A percentile compares a stretch with the other conserved stretches of the same genome.
Evolutionary conservation across 2,329 filamentous ascomycete genomes (phyloP).

Genomic region (Ilyonectria robusta): DNA sequence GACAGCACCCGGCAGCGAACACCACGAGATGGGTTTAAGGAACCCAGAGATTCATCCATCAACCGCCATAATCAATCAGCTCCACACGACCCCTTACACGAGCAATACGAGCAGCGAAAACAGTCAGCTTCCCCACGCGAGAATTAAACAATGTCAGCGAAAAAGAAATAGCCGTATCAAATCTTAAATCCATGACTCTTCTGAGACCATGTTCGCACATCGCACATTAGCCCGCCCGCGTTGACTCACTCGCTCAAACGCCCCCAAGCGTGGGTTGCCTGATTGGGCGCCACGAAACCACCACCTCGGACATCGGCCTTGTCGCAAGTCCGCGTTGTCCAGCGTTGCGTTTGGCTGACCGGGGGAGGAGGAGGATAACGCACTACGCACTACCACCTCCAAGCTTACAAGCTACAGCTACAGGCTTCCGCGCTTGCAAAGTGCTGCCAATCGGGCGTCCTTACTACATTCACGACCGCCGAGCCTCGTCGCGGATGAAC

Average conservation of each 20-base stretch:
- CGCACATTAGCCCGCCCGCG: not conserved
- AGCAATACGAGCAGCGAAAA: not conserved
- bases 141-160: not conserved
- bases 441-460: too few relatives aligned
- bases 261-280: not conserved
- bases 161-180: constrained; percentile 1
- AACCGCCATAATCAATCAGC: not conserved
- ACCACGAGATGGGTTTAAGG: too few relatives aligned
- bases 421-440: too few relatives aligned
- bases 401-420: too few relatives aligned
- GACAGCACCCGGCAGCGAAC: not conserved
- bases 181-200: constrained; percentile 22
- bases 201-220: not conserved
- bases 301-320: constrained; percentile 50
- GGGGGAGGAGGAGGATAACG: not conserved
- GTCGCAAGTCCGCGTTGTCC: constrained; percentile 42
- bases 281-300: constrained; percentile 31
- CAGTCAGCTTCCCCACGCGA: not conserved
- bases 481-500: too few relatives aligned
- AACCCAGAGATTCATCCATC: too few relatives aligned
- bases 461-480: too few relatives aligned
- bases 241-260: constrained; percentile 6
- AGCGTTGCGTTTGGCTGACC: not conserved
- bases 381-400: too few relatives aligned
- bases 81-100: not conserved